These are phyloP conservation scores for Starmerella geochares DNA, from an alignment of 805 yeast genomes.

Conservation along the genomic window DNA sequence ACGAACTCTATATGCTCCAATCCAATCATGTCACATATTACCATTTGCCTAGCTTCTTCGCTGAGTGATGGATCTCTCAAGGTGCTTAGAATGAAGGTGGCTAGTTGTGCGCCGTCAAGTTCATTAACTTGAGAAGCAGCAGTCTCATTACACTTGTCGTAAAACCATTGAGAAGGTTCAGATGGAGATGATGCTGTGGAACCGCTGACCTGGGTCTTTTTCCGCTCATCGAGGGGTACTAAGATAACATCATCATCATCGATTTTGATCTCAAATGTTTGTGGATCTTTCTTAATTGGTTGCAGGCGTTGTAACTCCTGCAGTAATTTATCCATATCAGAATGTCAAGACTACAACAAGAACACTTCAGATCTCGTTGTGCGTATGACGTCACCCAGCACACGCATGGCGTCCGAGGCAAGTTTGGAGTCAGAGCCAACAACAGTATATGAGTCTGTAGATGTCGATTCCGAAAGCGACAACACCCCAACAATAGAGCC, in stretches of 20 bases:
- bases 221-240: not conserved
- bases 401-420: not conserved
- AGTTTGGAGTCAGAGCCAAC: conserved; percentile 2
- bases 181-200: too few species aligned
- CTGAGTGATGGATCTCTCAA: conserved; percentile 31
- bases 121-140: conserved; percentile 10
- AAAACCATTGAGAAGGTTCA: conserved; percentile 13
- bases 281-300: not conserved
- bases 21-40: conserved; percentile 71
- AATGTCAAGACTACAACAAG: not conserved
- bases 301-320: conserved; percentile 11
- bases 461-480: conserved; percentile 1
- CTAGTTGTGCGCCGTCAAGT: conserved; percentile 15
- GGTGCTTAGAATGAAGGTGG: conserved; percentile 4
- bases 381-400: conserved; percentile 1
- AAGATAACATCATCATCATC: conserved; percentile 20
- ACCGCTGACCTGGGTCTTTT: too few species aligned
- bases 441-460: conserved; percentile 10
- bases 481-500: not conserved
- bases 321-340: conserved; percentile 13
- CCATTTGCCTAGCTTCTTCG: conserved; percentile 55
- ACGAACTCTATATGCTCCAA: conserved; percentile 77
- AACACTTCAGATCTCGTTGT: not conserved
- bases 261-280: conserved; percentile 13
- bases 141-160: conserved; percentile 6